Base-by-base conservation (phyloP, 2,329 filamentous ascomycete species). In the Ophioceras dolichostomum region DNA sequence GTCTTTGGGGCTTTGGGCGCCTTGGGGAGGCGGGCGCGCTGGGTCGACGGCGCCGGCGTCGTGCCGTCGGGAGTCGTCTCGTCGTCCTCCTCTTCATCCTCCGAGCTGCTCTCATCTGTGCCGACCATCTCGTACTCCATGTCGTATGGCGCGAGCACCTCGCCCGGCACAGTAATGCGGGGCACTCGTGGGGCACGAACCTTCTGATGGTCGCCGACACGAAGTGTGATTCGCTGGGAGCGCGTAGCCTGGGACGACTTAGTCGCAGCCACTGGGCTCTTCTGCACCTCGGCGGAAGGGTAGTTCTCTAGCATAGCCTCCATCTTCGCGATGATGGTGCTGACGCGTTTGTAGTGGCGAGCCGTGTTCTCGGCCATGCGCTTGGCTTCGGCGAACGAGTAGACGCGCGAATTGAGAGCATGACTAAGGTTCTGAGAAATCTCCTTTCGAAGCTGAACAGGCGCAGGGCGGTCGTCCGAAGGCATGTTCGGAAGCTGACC, bases 101-200 rank as follows among this genome's bases (percentile, higher is more conserved):
- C 67, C 2, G 66, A 69, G 50, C 65, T 70, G 28, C 65, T 64
- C 9, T 37, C 35, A 5, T 5, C n/a, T 10, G 28, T 31, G 33
- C 60, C 70, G 41, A 67, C 73, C 1, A 65, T 62, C 36, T 77
- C 73, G 50, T 76, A 77, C 41, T 77, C 73, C 18, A 79, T 56
- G 39, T 80, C 76, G 47, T 78, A 79, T 0, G 76, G 76, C 2
- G 76, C 74, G 33, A 79, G 60, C 8, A 80, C 76, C 50, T 80
- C 75, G 32, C 76, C 76, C 2, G 76, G 76, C 10, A 80, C 73
- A 2, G 74, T 79, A 32, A 80, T 78, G 30, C 70, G 64, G 5
- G 75, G 73, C 4, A 69, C 63, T 24, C 55, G 56, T 12, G 58
- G 67, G 14, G 63, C 60, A 22, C 60, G 63, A 22, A 62, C 55